Base-by-base conservation (phyloP, 148 eudicot species). In the Cornus suecica region DNA sequence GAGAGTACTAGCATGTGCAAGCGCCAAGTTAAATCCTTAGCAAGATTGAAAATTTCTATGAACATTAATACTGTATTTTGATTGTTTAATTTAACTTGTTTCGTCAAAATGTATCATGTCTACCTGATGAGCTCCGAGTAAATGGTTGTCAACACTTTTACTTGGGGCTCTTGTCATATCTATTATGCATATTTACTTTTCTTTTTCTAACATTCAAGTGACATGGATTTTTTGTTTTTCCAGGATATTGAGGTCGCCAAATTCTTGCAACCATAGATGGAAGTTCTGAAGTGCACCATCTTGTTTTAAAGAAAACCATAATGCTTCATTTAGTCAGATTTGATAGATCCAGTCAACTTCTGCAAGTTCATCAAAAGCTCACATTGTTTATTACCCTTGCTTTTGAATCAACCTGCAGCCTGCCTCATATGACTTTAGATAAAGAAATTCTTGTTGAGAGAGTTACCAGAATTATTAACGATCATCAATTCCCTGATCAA, bases 401-500 rank as follows among this genome's bases (percentile, higher is more conserved):
- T 77, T 76, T 80, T 41, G 72, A 68, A 14, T 86, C 86, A 41
- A 78, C 60, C 65, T 65, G n/a, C 31, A 73, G 70, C 72, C 37
- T 80, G 69, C 76, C 64, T 70, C 62, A 82, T 56, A 72, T 72
- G 29, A 66, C 42, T 37, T 37, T 25, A 56, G 80, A 77, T 27
- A 71, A 60, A 34, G 83, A 83, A 14, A 31, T 66, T 64, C 87
- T 80, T 77, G 66, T 87, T 60, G 87, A 85, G 54, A 88, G 69
- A 62, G 76, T 94, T 65, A 79, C 88, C 26, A 90, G 79, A 82
- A 74, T 92, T 18, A 86, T 94, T 30, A 92, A 86, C 73, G 96
- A 90, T 48, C 95, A 92, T 74, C 96, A 92, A 0, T 94, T 85
- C 80, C 97, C 95, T 56, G 80, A 89, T 42, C 31, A 62, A 31